Evolutionary conservation across 192 early-diverging fungal species (phyloP).

Genomic region (Mortierella alpina): DNA sequence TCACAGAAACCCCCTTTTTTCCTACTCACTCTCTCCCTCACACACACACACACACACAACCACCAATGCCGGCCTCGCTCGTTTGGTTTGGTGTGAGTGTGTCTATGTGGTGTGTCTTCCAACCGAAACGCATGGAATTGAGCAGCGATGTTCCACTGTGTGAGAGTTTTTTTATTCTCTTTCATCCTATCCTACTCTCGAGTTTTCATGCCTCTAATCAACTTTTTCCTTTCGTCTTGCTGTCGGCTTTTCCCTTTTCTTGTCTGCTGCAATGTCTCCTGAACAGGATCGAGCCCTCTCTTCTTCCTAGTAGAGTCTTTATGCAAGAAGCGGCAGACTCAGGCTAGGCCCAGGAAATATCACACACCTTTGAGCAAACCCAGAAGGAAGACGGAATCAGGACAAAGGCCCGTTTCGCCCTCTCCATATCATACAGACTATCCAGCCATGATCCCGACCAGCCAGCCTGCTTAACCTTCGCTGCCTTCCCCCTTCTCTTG

Average conservation of each 20-base stretch:
- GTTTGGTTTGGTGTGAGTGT: background rate
- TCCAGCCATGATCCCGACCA: constrained; percentile 31
- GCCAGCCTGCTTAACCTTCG: constrained; percentile 20
- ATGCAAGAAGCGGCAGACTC: too few species aligned
- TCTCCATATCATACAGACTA: background rate
- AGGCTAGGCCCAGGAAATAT: too few species aligned
- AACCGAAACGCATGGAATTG: background rate
- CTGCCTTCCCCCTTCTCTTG: background rate
- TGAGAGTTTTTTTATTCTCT: too few species aligned
- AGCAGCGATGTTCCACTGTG: too few species aligned
- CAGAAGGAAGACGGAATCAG: background rate
- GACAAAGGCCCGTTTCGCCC: background rate
- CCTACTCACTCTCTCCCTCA: background rate
- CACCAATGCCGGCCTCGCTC: background rate
- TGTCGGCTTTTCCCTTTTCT: too few species aligned
- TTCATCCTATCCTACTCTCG: too few species aligned
- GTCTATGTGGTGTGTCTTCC: background rate
- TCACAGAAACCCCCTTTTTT: background rate
- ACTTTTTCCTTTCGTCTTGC: too few species aligned
- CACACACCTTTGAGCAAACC: background rate
- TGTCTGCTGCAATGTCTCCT: too few species aligned
- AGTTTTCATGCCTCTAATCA: too few species aligned
- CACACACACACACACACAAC: background rate
- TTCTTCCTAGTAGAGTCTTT: too few species aligned
- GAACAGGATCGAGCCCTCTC: too few species aligned